Evolutionary conservation across 768 basidiomycete genomes (phyloP), one percentile per base, ranked within the genome.

Genomic region (Boletus speciosus): DNA sequence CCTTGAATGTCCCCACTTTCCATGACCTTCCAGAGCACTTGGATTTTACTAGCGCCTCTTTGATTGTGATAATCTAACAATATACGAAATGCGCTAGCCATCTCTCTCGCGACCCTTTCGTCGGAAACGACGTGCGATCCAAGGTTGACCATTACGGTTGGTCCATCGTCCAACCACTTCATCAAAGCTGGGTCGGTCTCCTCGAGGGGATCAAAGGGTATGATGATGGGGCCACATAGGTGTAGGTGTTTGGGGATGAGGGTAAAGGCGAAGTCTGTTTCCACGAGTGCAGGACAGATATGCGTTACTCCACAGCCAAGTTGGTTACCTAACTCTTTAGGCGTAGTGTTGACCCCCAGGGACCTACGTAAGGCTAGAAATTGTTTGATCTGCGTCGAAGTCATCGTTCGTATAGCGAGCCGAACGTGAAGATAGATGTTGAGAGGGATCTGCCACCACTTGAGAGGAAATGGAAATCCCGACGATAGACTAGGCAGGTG

Each of bases 401-500:
- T 29, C 29, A 29, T 29, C 29, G 8, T 29, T 23, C 3, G n/a
- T 3, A 39, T 36, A 31, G 16, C 10, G 25, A 47, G 21, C n/a
- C 43, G 51, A 37, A 60, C 49, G 21, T 12, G 15, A 32, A 53
- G 48, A 40, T 56, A 56, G 10, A 44, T 34, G 34, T 61, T 56
- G 34, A 61, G 27, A 12, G 48, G 54, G 16, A 56, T 40, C 32
- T 61, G 52, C 54, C 45, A 61, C 60, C 59, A 57, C 29, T 61
- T 45, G n/a, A 57, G 44, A 5, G 60, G 60, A 14, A 38, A 60
- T 16, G 42, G 29, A 36, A 51, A 45, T 19, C 55, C 60, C 4
- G 60, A 61, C 23, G 51, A 35, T 3, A 52, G 3, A 12, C 59
- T 56, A 9, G 12, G 6, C 4, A 6, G n/a, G 38, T 31, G 25